These are phyloP conservation scores for Saccharomyces uvarum DNA, from an alignment of 1,139 yeast species.

Conservation along the genomic window DNA sequence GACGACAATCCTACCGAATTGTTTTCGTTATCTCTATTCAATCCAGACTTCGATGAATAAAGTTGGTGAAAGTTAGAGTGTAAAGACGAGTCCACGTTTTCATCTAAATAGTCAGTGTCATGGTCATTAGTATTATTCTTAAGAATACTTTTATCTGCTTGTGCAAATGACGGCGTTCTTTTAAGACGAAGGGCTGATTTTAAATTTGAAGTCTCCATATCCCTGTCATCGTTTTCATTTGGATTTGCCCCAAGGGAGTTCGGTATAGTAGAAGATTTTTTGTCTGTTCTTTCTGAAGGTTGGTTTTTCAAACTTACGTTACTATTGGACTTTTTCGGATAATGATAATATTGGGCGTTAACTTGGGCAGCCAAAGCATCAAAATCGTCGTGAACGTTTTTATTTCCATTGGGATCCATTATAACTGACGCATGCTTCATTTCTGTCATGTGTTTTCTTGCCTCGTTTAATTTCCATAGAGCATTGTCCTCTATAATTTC, in stretches of 20 bases:
- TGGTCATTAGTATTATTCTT: neutral
- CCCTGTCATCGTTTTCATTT: neutral
- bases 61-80: neutral
- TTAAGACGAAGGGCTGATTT: neutral
- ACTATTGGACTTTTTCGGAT: neutral
- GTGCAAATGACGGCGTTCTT: neutral
- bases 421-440: constrained; percentile 20
- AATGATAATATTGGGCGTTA: constrained; percentile 44
- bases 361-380: constrained; percentile 53
- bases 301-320: neutral
- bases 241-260: neutral
- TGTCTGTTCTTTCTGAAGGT: neutral
- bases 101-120: neutral
- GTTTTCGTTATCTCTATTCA: neutral
- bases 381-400: constrained; percentile 38
- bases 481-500: constrained; percentile 44
- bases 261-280: neutral
- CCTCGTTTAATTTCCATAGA: constrained; percentile 31
- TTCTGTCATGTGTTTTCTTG: constrained; percentile 29
- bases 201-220: neutral
- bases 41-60: neutral
- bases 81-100: neutral
- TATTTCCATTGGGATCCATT: constrained; percentile 21
- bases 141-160: neutral
- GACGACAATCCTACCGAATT: constrained; percentile 6